These are phyloP conservation scores for Lentinula edodes DNA, from an alignment of 768 basidiomycete species.

Conservation along the genomic window DNA sequence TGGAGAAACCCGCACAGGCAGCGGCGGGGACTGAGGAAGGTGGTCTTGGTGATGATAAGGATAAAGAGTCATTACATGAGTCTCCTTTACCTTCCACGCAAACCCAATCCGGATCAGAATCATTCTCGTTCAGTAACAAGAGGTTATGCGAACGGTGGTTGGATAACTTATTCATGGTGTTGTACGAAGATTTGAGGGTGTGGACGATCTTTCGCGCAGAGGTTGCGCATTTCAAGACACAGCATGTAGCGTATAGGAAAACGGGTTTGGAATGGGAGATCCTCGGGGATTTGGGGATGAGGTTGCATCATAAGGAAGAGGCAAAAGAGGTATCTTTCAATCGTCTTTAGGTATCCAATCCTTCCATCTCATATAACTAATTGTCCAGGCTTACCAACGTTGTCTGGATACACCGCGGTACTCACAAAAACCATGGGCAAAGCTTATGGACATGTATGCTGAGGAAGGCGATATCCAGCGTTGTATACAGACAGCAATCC, in stretches of 20 bases:
- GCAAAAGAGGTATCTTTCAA: constrained; percentile 65
- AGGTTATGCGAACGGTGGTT: constrained; percentile 96
- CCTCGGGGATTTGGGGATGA: constrained; percentile 85
- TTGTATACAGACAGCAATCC: constrained; percentile 85
- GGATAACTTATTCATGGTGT: constrained; percentile 96
- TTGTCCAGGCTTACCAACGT: constrained; percentile 68
- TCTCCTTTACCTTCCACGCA: background rate
- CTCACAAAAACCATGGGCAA: constrained; percentile 88
- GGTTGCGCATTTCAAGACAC: constrained; percentile 97
- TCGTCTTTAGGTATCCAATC: background rate
- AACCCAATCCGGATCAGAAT: constrained; percentile 38
- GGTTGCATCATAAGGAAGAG: constrained; percentile 97
- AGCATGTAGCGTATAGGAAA: constrained; percentile 96
- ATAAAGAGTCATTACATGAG: constrained; percentile 8
- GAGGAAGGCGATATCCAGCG: constrained; percentile 93
- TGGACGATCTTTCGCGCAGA: constrained; percentile 99
- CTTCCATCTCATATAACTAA: background rate
- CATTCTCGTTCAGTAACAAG: constrained; percentile 94
- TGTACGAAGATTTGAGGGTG: constrained; percentile 96
- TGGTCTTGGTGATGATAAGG: constrained; percentile 24
- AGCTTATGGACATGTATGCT: constrained; percentile 93
- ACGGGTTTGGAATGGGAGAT: constrained; percentile 99
- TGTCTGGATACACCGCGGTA: constrained; percentile 86
- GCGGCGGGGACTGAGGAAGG: constrained; percentile 43
- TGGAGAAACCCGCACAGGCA: constrained; percentile 47